Base-by-base conservation (phyloP, 2,329 filamentous ascomycete genomes). In the Emydomyces testavorans region DNA sequence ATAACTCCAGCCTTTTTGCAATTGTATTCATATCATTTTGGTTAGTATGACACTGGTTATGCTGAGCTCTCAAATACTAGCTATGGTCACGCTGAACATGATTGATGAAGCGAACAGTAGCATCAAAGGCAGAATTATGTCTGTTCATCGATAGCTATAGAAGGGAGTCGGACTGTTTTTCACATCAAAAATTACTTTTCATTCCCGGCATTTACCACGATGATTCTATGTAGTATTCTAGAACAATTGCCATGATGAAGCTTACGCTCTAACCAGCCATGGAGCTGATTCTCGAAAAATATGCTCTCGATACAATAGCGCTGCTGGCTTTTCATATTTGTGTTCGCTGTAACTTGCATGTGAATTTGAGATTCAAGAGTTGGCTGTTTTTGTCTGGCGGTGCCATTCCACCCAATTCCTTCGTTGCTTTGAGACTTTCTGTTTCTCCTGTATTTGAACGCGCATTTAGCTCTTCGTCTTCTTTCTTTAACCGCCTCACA, bases 401-500 rank as follows among this genome's bases (percentile, higher is more conserved):
- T n/a, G n/a, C n/a, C n/a, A n/a, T n/a, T n/a, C n/a, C n/a, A n/a
- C n/a, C n/a, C n/a, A n/a, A n/a, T n/a, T n/a, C n/a, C n/a, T n/a
- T n/a, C n/a, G n/a, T n/a, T n/a, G n/a, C n/a, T n/a, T 16, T 35
- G n/a, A 18, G 18, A 35, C 18, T 15, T 35, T 24, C 24, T 6
- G 11, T 8, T 21, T 46, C 26, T 20, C 24, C 21, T 5, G 21
- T 36, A 28, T 39, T 50, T 3, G 23, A 15, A 5, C 13, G 11
- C 7, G 2, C 15, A 26, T 53, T 50, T n/a, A 53, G 11, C 18
- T 35, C 57, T 6, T 50, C 53, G 2, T 46, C 52, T 36, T 59
- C 61, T 28, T 50, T 51, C 42, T 58, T 59, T 28, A 66, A 23
- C 26, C 68, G 55, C 53, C 65, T 57, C 1, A 64, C 59, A 52